These are phyloP conservation scores for Sporisorium graminicola DNA, from an alignment of 1,284 basidiomycete species.

Conservation along the genomic window DNA sequence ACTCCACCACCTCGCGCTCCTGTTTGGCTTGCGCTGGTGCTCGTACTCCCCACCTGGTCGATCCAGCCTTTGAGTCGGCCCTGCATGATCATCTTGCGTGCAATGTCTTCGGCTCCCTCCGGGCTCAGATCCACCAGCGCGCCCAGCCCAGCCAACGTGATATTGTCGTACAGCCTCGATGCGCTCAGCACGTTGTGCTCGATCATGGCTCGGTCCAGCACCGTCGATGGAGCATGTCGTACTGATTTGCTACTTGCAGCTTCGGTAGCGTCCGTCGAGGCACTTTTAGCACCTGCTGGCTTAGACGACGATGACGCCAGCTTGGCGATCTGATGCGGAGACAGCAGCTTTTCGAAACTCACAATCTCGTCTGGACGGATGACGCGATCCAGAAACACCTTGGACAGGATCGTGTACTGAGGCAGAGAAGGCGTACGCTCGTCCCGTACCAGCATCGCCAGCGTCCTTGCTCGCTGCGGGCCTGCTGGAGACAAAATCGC, in stretches of 20 bases:
- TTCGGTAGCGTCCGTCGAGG: not conserved
- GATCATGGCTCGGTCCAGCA: constrained; percentile 96
- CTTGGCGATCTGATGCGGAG: constrained; percentile 90
- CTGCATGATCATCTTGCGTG: constrained; percentile 95
- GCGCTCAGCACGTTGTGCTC: constrained; percentile 97
- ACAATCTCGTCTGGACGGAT: constrained; percentile 88
- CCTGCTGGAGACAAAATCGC: constrained; percentile 97
- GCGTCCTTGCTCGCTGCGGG: constrained; percentile 89
- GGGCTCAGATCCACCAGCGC: constrained; percentile 55
- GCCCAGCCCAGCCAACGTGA: constrained; percentile 57
- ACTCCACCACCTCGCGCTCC: constrained; percentile 73
- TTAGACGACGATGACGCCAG: constrained; percentile 73
- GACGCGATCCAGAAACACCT: constrained; percentile 98
- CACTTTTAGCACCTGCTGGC: not conserved
- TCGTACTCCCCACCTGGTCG: constrained; percentile 79
- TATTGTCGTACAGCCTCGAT: constrained; percentile 75
- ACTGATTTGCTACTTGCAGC: constrained; percentile 5
- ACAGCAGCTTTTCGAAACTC: constrained; percentile 87
- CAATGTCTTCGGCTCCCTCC: constrained; percentile 90
- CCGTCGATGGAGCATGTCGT: constrained; percentile 82
- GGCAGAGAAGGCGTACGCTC: constrained; percentile 84
- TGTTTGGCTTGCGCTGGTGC: not conserved
- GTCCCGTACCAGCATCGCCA: constrained; percentile 92
- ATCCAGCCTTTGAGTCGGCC: constrained; percentile 89
- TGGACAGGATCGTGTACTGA: constrained; percentile 89